phyloP scores from a whole-genome alignment of 257 asterid genomes.

The Solanum medicagineum region DNA sequence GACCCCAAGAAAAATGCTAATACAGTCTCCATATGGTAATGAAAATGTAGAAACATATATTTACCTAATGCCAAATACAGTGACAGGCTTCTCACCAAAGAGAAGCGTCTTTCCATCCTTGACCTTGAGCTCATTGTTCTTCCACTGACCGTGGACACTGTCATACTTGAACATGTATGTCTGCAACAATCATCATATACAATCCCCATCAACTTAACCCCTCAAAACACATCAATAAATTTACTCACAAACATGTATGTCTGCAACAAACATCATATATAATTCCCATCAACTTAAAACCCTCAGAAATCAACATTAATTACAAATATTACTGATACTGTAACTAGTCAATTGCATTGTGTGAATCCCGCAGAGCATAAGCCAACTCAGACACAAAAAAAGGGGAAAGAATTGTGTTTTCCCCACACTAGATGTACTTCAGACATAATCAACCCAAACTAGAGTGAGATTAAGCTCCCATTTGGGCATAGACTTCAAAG shows the following conservation, averaged over 20 bases:
- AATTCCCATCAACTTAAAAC: not conserved
- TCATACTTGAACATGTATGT: constrained; percentile 66
- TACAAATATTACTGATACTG: not conserved
- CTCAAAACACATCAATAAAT: not conserved
- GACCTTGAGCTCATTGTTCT: constrained; percentile 47
- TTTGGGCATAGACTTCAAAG: too few species aligned
- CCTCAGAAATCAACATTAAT: not conserved
- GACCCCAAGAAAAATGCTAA: not conserved
- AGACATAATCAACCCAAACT: not conserved
- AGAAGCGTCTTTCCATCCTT: constrained; percentile 77
- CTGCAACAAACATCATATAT: constrained; percentile 9
- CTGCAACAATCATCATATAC: constrained; percentile 12
- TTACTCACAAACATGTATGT: constrained; percentile 58
- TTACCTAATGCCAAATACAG: constrained; percentile 59
- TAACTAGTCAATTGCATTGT: not conserved
- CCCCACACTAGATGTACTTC: not conserved
- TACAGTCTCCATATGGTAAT: not conserved
- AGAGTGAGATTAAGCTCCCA: not conserved
- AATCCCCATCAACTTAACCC: not conserved
- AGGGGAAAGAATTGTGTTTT: not conserved
- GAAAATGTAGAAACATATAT: not conserved
- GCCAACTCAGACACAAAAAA: not conserved
- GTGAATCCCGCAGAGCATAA: not conserved
- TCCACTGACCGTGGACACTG: constrained; percentile 78
- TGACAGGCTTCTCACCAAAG: constrained; percentile 57